These are phyloP conservation scores for Eleusine coracana DNA, from an alignment of 176 grass and related monocot species.

Conservation along the genomic window DNA sequence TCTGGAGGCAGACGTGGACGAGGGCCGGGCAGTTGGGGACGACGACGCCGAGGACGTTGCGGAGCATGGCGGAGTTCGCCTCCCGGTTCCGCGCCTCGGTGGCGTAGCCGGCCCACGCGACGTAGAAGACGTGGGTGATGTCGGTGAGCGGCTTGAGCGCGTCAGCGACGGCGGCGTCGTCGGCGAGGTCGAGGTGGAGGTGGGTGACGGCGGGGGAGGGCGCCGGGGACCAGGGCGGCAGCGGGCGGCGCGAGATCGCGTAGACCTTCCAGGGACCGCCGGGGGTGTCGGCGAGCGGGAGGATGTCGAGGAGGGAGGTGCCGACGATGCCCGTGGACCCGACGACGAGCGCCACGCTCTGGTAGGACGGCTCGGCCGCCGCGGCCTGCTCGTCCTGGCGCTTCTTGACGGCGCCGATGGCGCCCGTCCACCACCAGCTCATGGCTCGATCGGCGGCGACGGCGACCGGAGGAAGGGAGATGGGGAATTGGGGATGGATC, in stretches of 20 bases:
- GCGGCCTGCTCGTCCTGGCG: constrained; percentile 58
- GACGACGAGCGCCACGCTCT: constrained; percentile 74
- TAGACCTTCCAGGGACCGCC: constrained; percentile 88
- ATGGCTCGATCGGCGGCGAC: constrained; percentile 34
- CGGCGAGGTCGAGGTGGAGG: constrained; percentile 60
- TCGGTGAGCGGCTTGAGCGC: constrained; percentile 55
- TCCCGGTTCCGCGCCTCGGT: constrained; percentile 47
- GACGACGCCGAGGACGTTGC: constrained; percentile 65
- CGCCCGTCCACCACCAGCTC: constrained; percentile 96
- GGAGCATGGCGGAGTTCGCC: constrained; percentile 61
- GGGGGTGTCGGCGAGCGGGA: constrained; percentile 74
- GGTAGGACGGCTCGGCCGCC: constrained; percentile 33
- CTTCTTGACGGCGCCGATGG: constrained; percentile 77
- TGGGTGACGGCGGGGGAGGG: constrained; percentile 41
- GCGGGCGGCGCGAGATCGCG: constrained; percentile 65
- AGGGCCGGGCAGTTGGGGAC: constrained; percentile 51
- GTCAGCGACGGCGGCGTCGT: constrained; percentile 41
- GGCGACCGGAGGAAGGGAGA: neutral
- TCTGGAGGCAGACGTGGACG: constrained; percentile 77
- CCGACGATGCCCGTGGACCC: constrained; percentile 76
- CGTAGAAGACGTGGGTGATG: constrained; percentile 74
- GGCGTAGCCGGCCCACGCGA: constrained; percentile 36
- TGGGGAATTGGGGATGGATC: neutral
- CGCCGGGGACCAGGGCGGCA: constrained; percentile 57
- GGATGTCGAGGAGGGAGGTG: constrained; percentile 76